phyloP scores from a whole-genome alignment of 2,329 filamentous ascomycete species.

The Beauveria sp. region DNA sequence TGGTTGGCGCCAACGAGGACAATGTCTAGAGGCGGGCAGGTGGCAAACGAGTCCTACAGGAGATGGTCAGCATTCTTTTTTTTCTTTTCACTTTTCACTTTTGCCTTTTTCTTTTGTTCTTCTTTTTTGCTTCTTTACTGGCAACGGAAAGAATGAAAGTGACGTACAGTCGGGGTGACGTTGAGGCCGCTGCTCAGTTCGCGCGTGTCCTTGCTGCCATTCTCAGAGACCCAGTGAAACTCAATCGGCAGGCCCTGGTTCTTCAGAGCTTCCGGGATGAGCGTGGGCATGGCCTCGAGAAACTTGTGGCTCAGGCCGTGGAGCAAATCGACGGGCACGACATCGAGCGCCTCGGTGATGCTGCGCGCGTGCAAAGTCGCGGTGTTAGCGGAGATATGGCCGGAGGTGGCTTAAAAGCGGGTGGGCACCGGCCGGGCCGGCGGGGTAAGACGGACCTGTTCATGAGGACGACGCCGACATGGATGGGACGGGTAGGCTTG shows the following conservation, averaged over 20 bases:
- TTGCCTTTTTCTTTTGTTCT: too few species aligned
- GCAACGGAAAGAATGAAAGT: not conserved
- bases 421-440: not conserved
- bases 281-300: constrained; percentile 14
- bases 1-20: constrained; percentile 31
- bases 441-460: constrained; percentile 16
- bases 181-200: constrained; percentile 20
- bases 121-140: too few species aligned
- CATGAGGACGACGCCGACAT: constrained; percentile 23
- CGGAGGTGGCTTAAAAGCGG: too few species aligned
- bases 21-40: constrained; percentile 32
- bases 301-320: constrained; percentile 15
- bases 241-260: constrained; percentile 21
- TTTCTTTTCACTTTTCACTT: too few species aligned
- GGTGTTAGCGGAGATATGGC: not conserved
- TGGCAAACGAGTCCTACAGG: constrained; percentile 29
- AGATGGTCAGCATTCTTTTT: not conserved
- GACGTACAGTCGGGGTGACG: constrained; percentile 23
- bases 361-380: constrained; percentile 14
- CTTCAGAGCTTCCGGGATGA: constrained; percentile 13
- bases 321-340: constrained; percentile 26
- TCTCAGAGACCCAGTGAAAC: constrained; percentile 28
- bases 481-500: constrained; percentile 19
- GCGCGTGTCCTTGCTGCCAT: constrained; percentile 12
- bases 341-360: constrained; percentile 26